Base-by-base conservation (phyloP, 1,284 basidiomycete genomes). In the Ceratorhiza oryzae-sativae region DNA sequence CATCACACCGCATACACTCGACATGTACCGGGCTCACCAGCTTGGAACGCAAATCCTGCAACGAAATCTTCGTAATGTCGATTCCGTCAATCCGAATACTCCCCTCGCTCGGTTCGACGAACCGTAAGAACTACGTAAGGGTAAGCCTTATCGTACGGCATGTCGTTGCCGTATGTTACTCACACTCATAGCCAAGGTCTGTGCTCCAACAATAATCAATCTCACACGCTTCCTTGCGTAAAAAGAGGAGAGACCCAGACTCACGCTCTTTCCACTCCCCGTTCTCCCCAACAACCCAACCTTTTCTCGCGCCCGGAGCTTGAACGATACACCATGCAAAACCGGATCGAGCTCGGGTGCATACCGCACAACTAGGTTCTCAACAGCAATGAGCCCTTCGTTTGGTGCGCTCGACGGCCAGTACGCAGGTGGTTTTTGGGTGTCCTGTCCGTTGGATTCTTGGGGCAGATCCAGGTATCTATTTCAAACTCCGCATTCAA, bases 11-110 rank as follows among this genome's bases (percentile, higher is more conserved):
- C 49, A 53, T 55, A 42, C 39, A 41, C 18, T 45, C 3, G 3
- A 4, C 12, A 10, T 10, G 30, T 45, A n/a, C n/a, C 59, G 15
- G 46, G 71, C 73, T 61, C 48, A 73, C 74, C 27, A 81, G 75
- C 25, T 79, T 72, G 59, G 85, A 90, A 73, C 91, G 80, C 41
- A 95, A 82, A 77, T 94, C 92, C 77, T 91, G 88, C n/a, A 96
- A 83, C 0, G 93, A 92, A 51, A 97, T 88, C 1, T 83, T 86
- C 4, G 88, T 86, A 72, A 95, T 91, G 80, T 95, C 91, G 74
- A 96, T 86, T 3, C 90, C 90, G 77, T 95, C 93, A 46, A 95
- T 80, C 9, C 58, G 78, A 62, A 97, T 94, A 73, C 81, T 84
- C 0, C 94, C 94, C 30, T 81, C 81, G 23, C 84, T 83, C 0